Conservation (phyloP, 192 early-diverging fungal genomes). For the Hyaloraphidium curvatum region DNA sequence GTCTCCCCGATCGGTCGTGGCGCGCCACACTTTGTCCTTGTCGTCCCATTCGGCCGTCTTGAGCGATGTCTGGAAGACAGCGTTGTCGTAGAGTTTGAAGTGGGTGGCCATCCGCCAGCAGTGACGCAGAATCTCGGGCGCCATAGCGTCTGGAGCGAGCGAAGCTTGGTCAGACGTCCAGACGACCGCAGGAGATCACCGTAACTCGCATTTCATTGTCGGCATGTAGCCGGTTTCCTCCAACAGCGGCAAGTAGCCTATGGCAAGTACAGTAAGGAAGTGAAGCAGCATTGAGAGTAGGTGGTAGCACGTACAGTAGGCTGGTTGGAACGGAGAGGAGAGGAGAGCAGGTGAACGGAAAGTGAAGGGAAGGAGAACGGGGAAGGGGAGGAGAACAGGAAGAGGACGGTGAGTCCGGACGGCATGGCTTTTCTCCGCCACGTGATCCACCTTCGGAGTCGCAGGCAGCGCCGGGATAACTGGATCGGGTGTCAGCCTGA, state of each 20-base stretch:
- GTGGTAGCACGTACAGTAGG: too few species aligned
- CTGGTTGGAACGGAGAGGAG: too few species aligned
- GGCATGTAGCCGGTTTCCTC: constrained; percentile 1
- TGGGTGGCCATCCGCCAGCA: neutral
- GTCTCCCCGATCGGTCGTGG: neutral
- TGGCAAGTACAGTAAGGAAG: too few species aligned
- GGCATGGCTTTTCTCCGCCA: too few species aligned
- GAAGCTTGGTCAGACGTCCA: neutral
- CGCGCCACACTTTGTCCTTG: neutral
- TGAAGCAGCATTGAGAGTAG: too few species aligned
- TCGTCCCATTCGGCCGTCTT: neutral
- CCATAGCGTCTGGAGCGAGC: neutral
- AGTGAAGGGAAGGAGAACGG: too few species aligned
- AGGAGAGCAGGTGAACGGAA: too few species aligned
- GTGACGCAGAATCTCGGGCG: neutral
- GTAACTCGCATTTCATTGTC: neutral
- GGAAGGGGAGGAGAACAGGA: too few species aligned
- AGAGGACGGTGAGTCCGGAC: too few species aligned
- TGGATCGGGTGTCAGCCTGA: too few species aligned
- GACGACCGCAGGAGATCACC: neutral
- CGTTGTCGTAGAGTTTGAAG: neutral
- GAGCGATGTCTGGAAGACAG: neutral
- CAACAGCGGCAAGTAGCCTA: neutral
- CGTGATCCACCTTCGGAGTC: too few species aligned
- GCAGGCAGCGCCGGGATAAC: too few species aligned